Evolutionary conservation across 495 filamentous ascomycete genomes (phyloP), one percentile per base, ranked within the genome.

Genomic region (Trichoderma reesei): DNA sequence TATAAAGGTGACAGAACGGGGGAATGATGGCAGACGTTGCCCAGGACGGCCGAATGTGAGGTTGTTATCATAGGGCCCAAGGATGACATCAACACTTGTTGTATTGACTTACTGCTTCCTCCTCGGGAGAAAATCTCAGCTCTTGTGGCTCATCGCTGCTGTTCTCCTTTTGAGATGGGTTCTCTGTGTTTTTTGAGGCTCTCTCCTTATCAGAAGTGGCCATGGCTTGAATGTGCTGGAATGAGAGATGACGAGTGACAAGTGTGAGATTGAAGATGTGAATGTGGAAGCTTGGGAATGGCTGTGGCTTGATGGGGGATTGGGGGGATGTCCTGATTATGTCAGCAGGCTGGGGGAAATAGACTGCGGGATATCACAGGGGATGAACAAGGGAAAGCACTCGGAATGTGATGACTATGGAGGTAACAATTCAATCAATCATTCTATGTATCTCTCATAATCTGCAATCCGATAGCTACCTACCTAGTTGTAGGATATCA

Each of bases 81-180:
- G 8, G 7, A 54, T 54, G 46, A 54, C 46, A 54, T 54, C 6
- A 39, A 39, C 38, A 11, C 6, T 16, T 7, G 8, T 54, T 7
- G 46, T 18, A 6, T 54, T 6, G 2, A 75, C 81, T 74, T 72
- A 90, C 86, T 65, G 85, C 82, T 83, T 93, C 90, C 80, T 93
- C 89, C 67, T 89, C 85, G 5, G 90, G 85, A 14, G 90, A 78
- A 66, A 81, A 78, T 61, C 66, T 71, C 37, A 68, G 71, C 38
- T 71, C 60, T 16, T 38, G 51, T 37, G 60, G 61, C 20, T 67
- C 66, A 38, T 71, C 68, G 63, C 68, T 61, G 8, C 8, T 20
- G 9, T 33, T 56, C 8, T 56, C 59, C 6, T 61, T 39, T 18
- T 34, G 59, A 20, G 59, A 3, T 3, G 9, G 36, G 39, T 61